Evolutionary conservation across 257 asterid genomes (phyloP).

Genomic region (Primulina eburnea): DNA sequence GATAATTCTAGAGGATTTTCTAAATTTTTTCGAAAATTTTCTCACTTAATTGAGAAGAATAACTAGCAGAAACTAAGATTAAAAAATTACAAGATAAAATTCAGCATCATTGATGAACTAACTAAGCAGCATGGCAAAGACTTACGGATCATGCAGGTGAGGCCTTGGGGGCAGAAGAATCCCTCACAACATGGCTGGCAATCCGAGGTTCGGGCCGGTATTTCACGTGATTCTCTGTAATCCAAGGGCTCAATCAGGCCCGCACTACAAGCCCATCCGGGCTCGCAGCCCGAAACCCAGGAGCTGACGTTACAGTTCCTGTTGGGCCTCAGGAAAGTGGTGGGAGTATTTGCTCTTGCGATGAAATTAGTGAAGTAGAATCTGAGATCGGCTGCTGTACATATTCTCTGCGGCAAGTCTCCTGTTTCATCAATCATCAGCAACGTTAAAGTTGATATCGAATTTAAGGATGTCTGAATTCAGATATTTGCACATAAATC

Average conservation of each 20-base stretch:
- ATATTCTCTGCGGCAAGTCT: slow-evolving; percentile 63
- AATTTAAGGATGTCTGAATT: neutral
- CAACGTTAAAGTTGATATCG: neutral
- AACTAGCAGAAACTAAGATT: neutral
- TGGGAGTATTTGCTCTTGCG: slow-evolving; percentile 23
- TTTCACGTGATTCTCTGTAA: slow-evolving; percentile 34
- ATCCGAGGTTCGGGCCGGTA: slow-evolving; percentile 60
- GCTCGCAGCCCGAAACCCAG: slow-evolving; percentile 96
- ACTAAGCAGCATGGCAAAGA: neutral
- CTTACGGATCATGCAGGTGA: slow-evolving; percentile 99
- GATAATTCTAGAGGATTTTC: no score
- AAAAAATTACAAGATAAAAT: neutral
- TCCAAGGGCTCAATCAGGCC: slow-evolving; percentile 37
- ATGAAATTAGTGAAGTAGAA: slow-evolving; percentile 70
- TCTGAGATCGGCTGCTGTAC: slow-evolving; percentile 74
- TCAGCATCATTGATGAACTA: neutral
- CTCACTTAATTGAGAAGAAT: no score
- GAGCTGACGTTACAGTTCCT: slow-evolving; percentile 62
- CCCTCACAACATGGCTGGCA: slow-evolving; percentile 94
- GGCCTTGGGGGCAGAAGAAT: slow-evolving; percentile 91
- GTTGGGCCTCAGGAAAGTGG: slow-evolving; percentile 55
- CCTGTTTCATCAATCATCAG: slow-evolving; percentile 36
- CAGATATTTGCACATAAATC: neutral
- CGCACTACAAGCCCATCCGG: slow-evolving; percentile 87
- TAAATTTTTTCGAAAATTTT: no score